phyloP scores from a whole-genome alignment of 179 eudicot species.

The Beta corolliflora region DNA sequence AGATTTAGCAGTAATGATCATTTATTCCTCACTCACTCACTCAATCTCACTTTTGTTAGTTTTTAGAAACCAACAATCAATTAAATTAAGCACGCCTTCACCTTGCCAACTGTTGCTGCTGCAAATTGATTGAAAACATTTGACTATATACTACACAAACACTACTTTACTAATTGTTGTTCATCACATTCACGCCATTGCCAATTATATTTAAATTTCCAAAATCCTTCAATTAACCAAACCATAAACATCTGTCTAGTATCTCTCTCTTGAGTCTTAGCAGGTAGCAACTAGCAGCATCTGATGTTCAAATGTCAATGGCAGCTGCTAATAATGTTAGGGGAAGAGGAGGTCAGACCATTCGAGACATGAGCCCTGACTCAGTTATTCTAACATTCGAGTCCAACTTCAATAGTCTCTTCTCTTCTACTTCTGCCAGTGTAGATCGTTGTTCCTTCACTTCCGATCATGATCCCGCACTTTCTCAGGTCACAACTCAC shows the following conservation, averaged over 20 bases:
- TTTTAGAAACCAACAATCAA: neutral
- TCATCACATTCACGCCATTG: conserved; percentile 1
- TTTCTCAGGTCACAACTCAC: conserved; percentile 36
- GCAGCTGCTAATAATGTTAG: neutral
- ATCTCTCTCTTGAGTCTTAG: neutral
- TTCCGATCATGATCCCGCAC: conserved; percentile 49
- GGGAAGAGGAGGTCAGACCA: neutral
- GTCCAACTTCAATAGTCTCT: conserved; percentile 52
- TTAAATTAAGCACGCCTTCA: neutral
- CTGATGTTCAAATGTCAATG: too few relatives aligned
- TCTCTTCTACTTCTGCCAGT: conserved; percentile 70
- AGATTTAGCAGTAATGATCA: neutral
- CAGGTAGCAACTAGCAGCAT: neutral
- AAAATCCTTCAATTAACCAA: too few relatives aligned
- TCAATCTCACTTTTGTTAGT: neutral
- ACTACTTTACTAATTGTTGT: neutral
- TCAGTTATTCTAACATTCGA: conserved; percentile 56
- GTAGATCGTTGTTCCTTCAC: conserved; percentile 76
- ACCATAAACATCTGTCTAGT: too few relatives aligned
- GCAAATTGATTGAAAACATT: neutral
- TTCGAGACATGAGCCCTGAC: conserved; percentile 63
- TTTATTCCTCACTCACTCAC: too few relatives aligned
- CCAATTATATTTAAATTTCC: neutral
- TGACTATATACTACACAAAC: neutral
- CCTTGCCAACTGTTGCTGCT: neutral